Percentiles rank a stretch among this genome's conserved stretches.
Evolutionary conservation across 2,329 filamentous ascomycete genomes (phyloP).

Genomic region (Fusarium domesticum): DNA sequence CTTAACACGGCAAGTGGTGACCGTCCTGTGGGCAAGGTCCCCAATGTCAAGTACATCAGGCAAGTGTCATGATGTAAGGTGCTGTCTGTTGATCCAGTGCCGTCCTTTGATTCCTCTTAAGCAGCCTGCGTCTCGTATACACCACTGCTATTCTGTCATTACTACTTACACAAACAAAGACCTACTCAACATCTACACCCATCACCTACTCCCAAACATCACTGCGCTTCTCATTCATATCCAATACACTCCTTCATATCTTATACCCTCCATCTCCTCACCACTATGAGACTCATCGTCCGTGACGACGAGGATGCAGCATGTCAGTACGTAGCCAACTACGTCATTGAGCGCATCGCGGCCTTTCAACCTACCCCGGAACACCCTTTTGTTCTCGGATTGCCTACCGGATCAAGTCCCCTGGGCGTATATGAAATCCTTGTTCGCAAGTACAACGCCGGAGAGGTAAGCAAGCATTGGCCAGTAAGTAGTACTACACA

Average conservation of each 20-base stretch:
- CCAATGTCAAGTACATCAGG: not conserved
- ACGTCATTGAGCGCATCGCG: conserved; percentile 80
- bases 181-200: not conserved
- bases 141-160: not conserved
- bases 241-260: conserved; percentile 16
- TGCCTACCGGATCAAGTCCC: conserved; percentile 81
- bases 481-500: too few species aligned
- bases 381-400: conserved; percentile 76
- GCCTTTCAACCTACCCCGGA: conserved; percentile 68
- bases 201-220: conserved; percentile 8
- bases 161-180: conserved; percentile 1
- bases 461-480: conserved; percentile 52
- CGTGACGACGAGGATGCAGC: conserved; percentile 67
- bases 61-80: conserved; percentile 14
- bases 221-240: conserved; percentile 16
- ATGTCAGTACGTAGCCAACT: conserved; percentile 75
- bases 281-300: conserved; percentile 76
- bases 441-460: conserved; percentile 67
- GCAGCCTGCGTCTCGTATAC: conserved; percentile 12
- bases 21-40: not conserved
- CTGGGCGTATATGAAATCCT: conserved; percentile 74
- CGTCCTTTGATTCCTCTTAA: conserved; percentile 16
- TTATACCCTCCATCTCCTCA: too few species aligned
- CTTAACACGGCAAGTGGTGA: conserved; percentile 4
- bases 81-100: conserved; percentile 1